Base-by-base conservation (phyloP, 2,329 filamentous ascomycete genomes). In the Hypoxylon sp. region DNA sequence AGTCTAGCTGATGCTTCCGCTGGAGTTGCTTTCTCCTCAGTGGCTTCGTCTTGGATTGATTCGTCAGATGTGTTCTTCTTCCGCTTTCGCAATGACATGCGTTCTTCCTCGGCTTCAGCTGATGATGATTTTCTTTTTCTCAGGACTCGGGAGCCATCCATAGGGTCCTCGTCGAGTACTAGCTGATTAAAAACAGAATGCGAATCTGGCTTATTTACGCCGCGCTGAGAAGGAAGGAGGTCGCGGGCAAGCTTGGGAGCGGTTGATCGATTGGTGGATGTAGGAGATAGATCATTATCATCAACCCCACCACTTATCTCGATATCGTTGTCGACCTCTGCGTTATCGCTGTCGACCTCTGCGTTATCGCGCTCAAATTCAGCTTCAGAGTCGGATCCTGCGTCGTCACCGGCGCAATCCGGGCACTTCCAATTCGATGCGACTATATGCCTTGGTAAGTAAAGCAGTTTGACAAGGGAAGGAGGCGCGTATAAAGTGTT, bases 41-140 rank as follows among this genome's bases (percentile, higher is more conserved):
- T 68, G 7, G 73, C 73, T n/a, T 75, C 73, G 26, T 63, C 70
- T 51, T 71, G 62, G n/a, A 53, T 60, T 34, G 76, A 78, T 32
- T 80, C 82, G n/a, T 81, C 80, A 0, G 79, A 79, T 0, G 79
- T 78, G 22, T 83, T 81, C 70, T 81, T 81, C 46, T 83, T 78
- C 32, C 87, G 81, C 74, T 87, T 89, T 63, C 85, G 83, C 34
- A 84, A 74, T 0, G 82, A 79, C 60, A 81, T 78, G 15, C 80
- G 77, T 15, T 81, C 80, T 67, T 90, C 84, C 66, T 92, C 82
- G 62, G 79, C 81, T 50, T 90, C 88, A 11, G 85, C 82, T 2
- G 91, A 90, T 1, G 92, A 93, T 17, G 92, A 89, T 77, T 94
- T 97, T 56, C 94, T 88, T 79, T 97, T 97, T 63, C 94, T 86